These are phyloP conservation scores for Tuber indicum DNA, from an alignment of 495 filamentous ascomycete genomes.

Conservation along the genomic window DNA sequence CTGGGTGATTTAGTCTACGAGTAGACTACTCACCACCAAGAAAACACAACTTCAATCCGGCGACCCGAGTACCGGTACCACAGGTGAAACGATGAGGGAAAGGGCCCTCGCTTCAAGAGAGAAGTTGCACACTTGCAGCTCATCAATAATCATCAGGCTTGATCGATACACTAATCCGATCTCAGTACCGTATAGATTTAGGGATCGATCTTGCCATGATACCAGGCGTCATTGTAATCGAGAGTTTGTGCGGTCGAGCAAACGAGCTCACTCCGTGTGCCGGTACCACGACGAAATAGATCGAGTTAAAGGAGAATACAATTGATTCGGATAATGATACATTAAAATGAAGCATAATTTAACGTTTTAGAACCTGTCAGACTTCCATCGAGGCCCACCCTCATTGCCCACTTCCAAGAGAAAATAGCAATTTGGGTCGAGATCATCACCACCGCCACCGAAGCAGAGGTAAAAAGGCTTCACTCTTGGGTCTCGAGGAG, in stretches of 20 bases:
- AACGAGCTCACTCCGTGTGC: background rate
- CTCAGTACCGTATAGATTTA: background rate
- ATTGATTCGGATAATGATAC: background rate
- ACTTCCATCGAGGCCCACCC: constrained; percentile 59
- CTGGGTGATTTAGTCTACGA: too few relatives aligned
- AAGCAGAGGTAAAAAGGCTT: constrained; percentile 46
- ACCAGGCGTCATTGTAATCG: background rate
- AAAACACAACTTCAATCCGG: too few relatives aligned
- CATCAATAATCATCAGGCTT: background rate
- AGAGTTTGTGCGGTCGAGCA: background rate
- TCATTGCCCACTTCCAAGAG: constrained; percentile 42
- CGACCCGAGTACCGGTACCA: too few relatives aligned
- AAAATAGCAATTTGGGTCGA: constrained; percentile 51
- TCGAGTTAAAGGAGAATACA: background rate
- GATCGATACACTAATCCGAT: background rate
- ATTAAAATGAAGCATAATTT: background rate
- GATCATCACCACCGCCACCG: constrained; percentile 62
- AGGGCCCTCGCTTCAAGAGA: background rate
- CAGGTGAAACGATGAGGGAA: too few relatives aligned
- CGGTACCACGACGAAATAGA: background rate
- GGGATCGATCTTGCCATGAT: background rate
- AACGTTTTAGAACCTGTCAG: constrained; percentile 51
- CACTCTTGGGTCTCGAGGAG: constrained; percentile 58
- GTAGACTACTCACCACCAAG: too few relatives aligned
- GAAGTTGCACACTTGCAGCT: background rate